A percentile compares a stretch with the other conserved stretches of the same genome.
phyloP scores from a whole-genome alignment of 2,329 filamentous ascomycete genomes.

The Pseudogymnoascus sp. region DNA sequence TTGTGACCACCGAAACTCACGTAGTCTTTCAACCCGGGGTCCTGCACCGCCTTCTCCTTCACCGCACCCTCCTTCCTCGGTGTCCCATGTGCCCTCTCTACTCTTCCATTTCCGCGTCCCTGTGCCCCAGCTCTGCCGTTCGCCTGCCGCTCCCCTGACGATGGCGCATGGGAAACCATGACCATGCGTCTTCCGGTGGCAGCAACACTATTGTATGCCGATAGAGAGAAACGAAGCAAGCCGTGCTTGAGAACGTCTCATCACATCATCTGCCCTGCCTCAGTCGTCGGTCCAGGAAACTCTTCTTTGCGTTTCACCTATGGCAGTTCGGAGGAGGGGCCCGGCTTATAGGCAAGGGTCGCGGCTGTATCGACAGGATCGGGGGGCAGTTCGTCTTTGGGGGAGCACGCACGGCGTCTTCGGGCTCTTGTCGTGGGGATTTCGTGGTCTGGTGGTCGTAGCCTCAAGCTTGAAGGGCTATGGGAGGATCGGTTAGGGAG shows the following conservation, averaged over 20 bases:
- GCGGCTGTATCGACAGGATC: constrained; percentile 1
- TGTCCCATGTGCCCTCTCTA: constrained; percentile 37
- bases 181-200: constrained; percentile 13
- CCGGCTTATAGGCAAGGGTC: constrained; percentile 6
- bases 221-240: constrained; percentile 6
- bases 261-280: constrained; percentile 6
- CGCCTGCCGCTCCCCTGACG: constrained; percentile 26
- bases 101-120: constrained; percentile 25
- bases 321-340: constrained; percentile 1
- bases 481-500: constrained; percentile 1
- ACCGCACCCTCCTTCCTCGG: constrained; percentile 39
- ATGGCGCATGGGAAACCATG: constrained; percentile 27
- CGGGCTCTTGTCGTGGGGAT: not conserved
- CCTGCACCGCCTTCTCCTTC: constrained; percentile 59
- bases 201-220: constrained; percentile 4
- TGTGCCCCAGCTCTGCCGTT: constrained; percentile 31
- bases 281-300: not conserved
- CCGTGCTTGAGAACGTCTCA: constrained; percentile 4
- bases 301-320: constrained; percentile 7
- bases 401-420: not conserved
- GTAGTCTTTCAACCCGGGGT: constrained; percentile 72
- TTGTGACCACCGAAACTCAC: constrained; percentile 40
- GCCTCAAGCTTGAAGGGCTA: constrained; percentile 1
- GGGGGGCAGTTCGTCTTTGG: not conserved
- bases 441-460: not conserved